Base-by-base conservation (phyloP, 1,284 basidiomycete genomes). In the Phaffia rhodozyma region DNA sequence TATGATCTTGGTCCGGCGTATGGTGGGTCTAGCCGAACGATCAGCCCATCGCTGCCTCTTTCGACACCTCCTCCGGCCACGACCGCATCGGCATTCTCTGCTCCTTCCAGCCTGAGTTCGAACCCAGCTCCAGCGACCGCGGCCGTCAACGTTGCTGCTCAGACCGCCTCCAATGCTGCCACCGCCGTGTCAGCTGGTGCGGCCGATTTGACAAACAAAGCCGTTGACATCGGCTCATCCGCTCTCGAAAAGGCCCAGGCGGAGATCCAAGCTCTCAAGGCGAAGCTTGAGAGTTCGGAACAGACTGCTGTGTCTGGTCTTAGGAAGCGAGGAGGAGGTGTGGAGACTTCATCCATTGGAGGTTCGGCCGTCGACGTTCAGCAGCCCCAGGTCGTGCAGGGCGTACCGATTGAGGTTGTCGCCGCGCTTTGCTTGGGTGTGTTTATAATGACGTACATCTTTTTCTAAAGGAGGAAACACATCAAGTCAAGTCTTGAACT, bases 401-500 rank as follows among this genome's bases (percentile, higher is more conserved):
- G 80, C 53, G 78, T 82, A 3, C 79, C 80, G 2, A 70, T 81
- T 55, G 79, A 81, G 74, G 77, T 80, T 50, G 78, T 79, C 7
- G 79, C 77, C 5, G 79, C 74, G 18, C 73, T 81, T 60, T 75
- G 77, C 11, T 74, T 79, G 55, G 79, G 75, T n/a, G 79, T 81
- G 32, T 81, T 82, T 70, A 76, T 79, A 54, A 72, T 82, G 69
- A 81, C 80, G 54, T 82, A 79, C 67, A 71, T 79, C 67, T 79
- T 79, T 75, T 78, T 79, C 72, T 79, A 66, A 72, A 7, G 13
- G 38, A 43, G 13, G n/a, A 43, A 16, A 16, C 13, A 16, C 13
- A 43, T 43, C 7, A 43, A 43, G 38, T 16, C 16, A 43, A 43
- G 38, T 43, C 13, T 43, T 43, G 38, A 2, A 16, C 13, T 5